A percentile compares a stretch with the other conserved stretches of the same genome.
Conservation (phyloP, 495 filamentous ascomycete species). For the Neurospora intermedia region DNA sequence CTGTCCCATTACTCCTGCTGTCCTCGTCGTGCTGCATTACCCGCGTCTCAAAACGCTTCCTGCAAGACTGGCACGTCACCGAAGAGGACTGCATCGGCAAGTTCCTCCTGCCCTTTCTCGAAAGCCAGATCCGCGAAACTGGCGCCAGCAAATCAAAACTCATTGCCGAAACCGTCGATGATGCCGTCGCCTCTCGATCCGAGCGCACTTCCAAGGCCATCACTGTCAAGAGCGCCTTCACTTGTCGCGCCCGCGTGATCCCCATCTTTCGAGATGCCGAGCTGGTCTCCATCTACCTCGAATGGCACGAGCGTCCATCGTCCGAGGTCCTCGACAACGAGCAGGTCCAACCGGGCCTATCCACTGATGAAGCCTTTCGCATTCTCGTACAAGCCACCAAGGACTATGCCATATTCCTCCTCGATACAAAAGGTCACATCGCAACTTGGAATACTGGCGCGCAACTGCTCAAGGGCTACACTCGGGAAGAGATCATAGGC, state of each 20-base stretch:
- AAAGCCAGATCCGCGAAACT: conserved; percentile 19
- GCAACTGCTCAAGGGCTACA: conserved; percentile 49
- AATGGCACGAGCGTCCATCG: conserved; percentile 29
- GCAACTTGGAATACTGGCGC: conserved; percentile 55
- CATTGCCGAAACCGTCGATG: conserved; percentile 33
- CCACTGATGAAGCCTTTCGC: conserved; percentile 46
- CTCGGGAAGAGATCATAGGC: conserved; percentile 45
- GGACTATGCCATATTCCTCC: conserved; percentile 59
- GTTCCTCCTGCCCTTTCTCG: conserved; percentile 33
- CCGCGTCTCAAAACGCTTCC: conserved; percentile 40
- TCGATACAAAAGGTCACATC: conserved; percentile 47
- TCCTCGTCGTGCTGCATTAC: conserved; percentile 35
- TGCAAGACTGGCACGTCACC: conserved; percentile 24
- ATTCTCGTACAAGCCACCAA: conserved; percentile 53
- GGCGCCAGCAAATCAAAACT: conserved; percentile 26
- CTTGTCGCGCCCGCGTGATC: conserved; percentile 36
- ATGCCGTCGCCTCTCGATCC: conserved; percentile 31
- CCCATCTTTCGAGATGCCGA: conserved; percentile 39
- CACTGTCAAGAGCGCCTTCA: conserved; percentile 8
- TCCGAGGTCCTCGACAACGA: conserved; percentile 25
- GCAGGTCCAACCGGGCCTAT: conserved; percentile 28
- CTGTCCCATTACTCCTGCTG: conserved; percentile 40
- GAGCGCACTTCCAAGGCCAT: conserved; percentile 19
- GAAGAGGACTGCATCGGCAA: conserved; percentile 31
- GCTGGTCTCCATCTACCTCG: conserved; percentile 38